A percentile compares a stretch with the other conserved stretches of the same genome.
Conservation (phyloP, 805 yeast species). For the Starmerella scarabaei region DNA sequence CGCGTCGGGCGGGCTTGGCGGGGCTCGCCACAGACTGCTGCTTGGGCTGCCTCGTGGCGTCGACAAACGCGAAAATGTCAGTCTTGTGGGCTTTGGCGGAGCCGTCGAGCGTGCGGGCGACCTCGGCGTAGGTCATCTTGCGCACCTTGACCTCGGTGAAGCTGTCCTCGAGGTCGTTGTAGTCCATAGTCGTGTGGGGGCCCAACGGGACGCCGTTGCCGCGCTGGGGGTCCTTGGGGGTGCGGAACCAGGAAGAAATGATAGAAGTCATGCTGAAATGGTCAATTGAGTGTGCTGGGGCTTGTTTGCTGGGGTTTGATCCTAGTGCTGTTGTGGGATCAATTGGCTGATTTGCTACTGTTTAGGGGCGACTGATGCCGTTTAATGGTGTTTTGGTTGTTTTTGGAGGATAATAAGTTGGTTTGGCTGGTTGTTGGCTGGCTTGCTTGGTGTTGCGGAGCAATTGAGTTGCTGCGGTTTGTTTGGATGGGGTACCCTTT, state of each 20-base stretch:
- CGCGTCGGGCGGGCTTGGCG: neutral
- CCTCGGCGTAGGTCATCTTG: constrained; percentile 42
- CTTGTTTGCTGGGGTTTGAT: neutral
- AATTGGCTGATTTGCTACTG: too few species aligned
- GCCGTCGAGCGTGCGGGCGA: constrained; percentile 16
- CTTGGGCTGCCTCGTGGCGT: too few species aligned
- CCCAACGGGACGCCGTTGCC: constrained; percentile 3
- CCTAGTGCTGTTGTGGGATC: neutral
- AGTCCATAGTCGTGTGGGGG: constrained; percentile 14
- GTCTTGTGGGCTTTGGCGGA: constrained; percentile 1
- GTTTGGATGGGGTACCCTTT: too few species aligned
- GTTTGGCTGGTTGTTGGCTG: too few species aligned
- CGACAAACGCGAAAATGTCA: constrained; percentile 1
- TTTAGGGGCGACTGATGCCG: too few species aligned
- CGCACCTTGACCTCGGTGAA: constrained; percentile 37
- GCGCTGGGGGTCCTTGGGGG: constrained; percentile 5
- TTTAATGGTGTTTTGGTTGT: too few species aligned
- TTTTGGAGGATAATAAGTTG: too few species aligned
- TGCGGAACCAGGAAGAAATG: constrained; percentile 6
- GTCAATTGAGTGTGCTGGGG: neutral
- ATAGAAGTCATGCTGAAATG: neutral
- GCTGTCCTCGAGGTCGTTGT: constrained; percentile 27
- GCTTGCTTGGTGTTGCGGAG: too few species aligned
- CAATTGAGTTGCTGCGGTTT: too few species aligned
- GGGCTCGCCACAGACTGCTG: neutral